Evolutionary conservation across 1,284 basidiomycete species (phyloP).

Genomic region (Heterobasidion parviporum): DNA sequence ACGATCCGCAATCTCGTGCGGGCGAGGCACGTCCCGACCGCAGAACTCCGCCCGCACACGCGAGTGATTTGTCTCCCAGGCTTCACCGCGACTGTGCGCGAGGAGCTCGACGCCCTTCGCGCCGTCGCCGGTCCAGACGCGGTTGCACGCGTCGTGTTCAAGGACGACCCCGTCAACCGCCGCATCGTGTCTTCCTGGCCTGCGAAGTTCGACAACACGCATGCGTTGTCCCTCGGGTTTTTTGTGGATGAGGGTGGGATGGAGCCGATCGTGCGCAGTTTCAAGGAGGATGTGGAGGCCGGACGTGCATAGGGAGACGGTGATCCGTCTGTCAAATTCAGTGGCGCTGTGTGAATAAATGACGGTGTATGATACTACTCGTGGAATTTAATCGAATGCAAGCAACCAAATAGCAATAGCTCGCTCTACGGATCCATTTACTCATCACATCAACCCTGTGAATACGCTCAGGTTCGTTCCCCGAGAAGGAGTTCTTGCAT

Average conservation of each 20-base stretch:
- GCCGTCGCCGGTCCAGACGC: constrained; percentile 31
- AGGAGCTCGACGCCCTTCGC: constrained; percentile 35
- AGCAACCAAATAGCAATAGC: too few species aligned
- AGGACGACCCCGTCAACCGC: constrained; percentile 32
- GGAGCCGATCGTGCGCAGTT: constrained; percentile 32
- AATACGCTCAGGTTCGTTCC: too few species aligned
- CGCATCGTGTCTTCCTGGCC: constrained; percentile 41
- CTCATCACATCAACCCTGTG: too few species aligned
- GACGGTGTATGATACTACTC: too few species aligned
- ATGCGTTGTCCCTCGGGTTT: constrained; percentile 36
- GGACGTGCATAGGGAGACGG: constrained; percentile 9
- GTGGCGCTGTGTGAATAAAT: too few species aligned
- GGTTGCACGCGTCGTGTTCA: constrained; percentile 30
- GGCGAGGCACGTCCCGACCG: constrained; percentile 41
- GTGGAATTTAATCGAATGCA: too few species aligned
- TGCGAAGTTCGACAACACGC: constrained; percentile 34
- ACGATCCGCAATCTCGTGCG: constrained; percentile 48
- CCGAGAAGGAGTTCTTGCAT: too few species aligned
- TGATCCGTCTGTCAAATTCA: too few species aligned
- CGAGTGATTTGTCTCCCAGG: constrained; percentile 44
- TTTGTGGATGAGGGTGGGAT: constrained; percentile 37
- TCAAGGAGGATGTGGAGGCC: constrained; percentile 26
- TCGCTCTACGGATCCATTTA: too few species aligned
- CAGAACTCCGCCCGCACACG: constrained; percentile 38
- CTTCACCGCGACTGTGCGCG: constrained; percentile 37